Percentiles rank a stretch among this genome's conserved stretches.
Conservation (phyloP, 805 yeast genomes). For the Barnettozyma populi region DNA sequence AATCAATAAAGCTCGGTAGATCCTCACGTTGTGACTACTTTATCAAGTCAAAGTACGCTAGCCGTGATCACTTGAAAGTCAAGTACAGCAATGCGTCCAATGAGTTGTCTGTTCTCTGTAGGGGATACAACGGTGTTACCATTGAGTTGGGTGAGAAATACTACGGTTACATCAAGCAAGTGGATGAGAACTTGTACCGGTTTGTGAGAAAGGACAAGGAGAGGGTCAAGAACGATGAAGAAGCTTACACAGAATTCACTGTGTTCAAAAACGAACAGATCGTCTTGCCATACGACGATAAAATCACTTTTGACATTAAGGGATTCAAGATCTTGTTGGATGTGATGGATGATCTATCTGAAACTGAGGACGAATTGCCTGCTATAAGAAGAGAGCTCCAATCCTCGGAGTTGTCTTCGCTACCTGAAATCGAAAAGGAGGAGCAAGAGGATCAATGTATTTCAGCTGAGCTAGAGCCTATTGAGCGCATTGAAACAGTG, state of each 20-base stretch:
- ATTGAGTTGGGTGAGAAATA: conserved; percentile 53
- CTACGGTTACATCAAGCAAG: conserved; percentile 27
- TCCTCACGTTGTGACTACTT: conserved; percentile 51
- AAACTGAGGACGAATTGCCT: conserved; percentile 33
- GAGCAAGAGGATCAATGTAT: neutral
- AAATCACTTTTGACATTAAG: conserved; percentile 64
- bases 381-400: conserved; percentile 14
- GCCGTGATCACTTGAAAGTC: conserved; percentile 59
- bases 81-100: conserved; percentile 37
- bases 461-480: neutral
- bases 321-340: conserved; percentile 55
- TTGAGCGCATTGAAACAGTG: conserved; percentile 5
- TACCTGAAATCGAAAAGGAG: conserved; percentile 1
- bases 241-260: conserved; percentile 34
- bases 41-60: conserved; percentile 49
- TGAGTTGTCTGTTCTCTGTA: conserved; percentile 53
- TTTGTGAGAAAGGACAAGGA: conserved; percentile 16
- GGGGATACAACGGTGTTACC: conserved; percentile 78
- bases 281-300: conserved; percentile 55
- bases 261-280: conserved; percentile 61
- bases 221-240: conserved; percentile 10
- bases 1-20: conserved; percentile 38
- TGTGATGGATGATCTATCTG: conserved; percentile 39
- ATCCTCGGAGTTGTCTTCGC: conserved; percentile 7
- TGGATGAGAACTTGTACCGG: conserved; percentile 21